These are phyloP conservation scores for Globisporangium cystogenes DNA, from an alignment of 352 stramenopile genomes.

Conservation along the genomic window DNA sequence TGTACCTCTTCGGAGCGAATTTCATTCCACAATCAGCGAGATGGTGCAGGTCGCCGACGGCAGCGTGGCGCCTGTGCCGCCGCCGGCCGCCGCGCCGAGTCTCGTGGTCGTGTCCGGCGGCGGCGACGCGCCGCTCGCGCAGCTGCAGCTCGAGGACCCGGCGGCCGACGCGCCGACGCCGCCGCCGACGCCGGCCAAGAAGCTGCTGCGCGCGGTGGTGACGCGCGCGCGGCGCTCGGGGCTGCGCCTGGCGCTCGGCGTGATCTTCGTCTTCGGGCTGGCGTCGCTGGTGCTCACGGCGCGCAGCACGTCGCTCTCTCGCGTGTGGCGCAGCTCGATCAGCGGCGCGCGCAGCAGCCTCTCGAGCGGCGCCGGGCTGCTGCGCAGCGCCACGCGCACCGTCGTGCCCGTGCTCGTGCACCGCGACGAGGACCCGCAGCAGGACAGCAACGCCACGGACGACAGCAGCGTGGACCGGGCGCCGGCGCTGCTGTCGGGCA, in stretches of 20 bases:
- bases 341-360: background rate
- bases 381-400: slow-evolving; percentile 10
- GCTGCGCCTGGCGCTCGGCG: slow-evolving; percentile 5
- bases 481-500: background rate
- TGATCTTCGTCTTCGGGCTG: slow-evolving; percentile 16
- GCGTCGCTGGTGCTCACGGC: slow-evolving; percentile 12
- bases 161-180: background rate
- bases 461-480: background rate
- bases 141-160: background rate
- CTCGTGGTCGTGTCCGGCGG: background rate
- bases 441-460: slow-evolving; percentile 9
- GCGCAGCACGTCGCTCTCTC: slow-evolving; percentile 9
- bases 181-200: slow-evolving; percentile 1
- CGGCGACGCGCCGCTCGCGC: background rate
- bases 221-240: slow-evolving; percentile 9
- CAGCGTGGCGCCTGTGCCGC: background rate
- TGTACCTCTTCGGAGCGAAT: too few species aligned
- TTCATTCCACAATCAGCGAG: background rate
- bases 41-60: background rate
- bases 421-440: slow-evolving; percentile 5
- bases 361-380: background rate
- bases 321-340: slow-evolving; percentile 6
- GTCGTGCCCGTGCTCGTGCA: slow-evolving; percentile 13
- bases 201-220: slow-evolving; percentile 6
- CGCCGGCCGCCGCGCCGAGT: background rate